Evolutionary conservation across 768 basidiomycete species (phyloP).

Genomic region (Amyloporia xantha): DNA sequence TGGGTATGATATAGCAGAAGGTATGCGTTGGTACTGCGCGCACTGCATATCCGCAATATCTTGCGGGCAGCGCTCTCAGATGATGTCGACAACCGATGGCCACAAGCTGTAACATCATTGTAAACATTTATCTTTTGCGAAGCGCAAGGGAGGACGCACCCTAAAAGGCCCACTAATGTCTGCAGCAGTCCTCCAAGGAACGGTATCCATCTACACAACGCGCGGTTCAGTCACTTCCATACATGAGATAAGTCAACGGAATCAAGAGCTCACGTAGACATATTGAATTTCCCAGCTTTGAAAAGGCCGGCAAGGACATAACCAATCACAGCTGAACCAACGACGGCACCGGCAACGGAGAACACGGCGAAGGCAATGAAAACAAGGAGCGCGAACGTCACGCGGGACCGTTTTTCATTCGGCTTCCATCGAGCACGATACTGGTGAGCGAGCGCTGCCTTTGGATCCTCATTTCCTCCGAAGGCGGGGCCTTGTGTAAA

Average conservation of each 20-base stretch:
- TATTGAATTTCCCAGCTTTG: slow-evolving; percentile 29
- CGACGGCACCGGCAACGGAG: slow-evolving; percentile 32
- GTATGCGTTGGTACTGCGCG: no score
- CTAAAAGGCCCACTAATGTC: slow-evolving; percentile 33
- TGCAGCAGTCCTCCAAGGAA: slow-evolving; percentile 37
- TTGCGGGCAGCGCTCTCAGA: no score
- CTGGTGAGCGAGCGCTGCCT: background rate
- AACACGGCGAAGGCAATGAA: slow-evolving; percentile 28
- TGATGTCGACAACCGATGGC: slow-evolving; percentile 37
- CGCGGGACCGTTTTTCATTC: slow-evolving; percentile 32
- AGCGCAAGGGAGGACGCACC: slow-evolving; percentile 21
- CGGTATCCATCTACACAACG: slow-evolving; percentile 36
- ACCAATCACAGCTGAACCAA: slow-evolving; percentile 33
- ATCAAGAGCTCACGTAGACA: slow-evolving; percentile 35
- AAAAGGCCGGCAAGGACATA: slow-evolving; percentile 35
- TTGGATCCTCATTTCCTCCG: no score
- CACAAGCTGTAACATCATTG: slow-evolving; percentile 28
- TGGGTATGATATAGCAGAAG: no score
- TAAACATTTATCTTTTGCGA: background rate
- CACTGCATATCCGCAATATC: no score
- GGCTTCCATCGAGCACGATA: slow-evolving; percentile 13
- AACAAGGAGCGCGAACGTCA: slow-evolving; percentile 36
- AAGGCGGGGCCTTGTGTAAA: no score
- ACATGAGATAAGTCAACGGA: no score
- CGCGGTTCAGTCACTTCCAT: no score